Evolutionary conservation across 331 rosid genomes (phyloP), one percentile per base, ranked within the genome.

Genomic region (Malus hybrid): DNA sequence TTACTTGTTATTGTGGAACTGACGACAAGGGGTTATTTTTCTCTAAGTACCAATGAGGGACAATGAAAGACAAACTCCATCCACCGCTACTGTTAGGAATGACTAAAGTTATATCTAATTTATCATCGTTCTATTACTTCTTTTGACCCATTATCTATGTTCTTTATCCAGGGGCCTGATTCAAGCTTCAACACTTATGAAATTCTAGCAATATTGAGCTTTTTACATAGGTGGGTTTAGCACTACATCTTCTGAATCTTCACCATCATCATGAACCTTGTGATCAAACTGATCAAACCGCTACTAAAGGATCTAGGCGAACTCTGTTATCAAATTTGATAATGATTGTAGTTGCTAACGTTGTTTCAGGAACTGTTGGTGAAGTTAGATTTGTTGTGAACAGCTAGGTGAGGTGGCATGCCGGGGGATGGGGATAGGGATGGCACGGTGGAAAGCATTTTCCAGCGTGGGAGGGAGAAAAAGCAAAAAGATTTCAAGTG

Each of bases 401-500:
- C 55, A 50, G 56, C 7, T 50, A 16, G 56, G 56, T 15, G 56
- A 50, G 56, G 20, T 16, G 57, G 10, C 57, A 52, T 52, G 57
- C 57, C 57, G 57, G 57, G 57, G 57, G 20, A 52, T 52, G 57
- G 20, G 20, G 20, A 18, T 50, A 71, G n/a, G 55, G 55, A 55
- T 57, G 63, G 19, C 50, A 52, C 33, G 22, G 54, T 50, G 56
- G 56, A 12, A 32, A 7, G 33, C 3, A 56, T 11, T 12, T 55
- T 15, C 20, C 6, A 12, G 6, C 18, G 7, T 13, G 13, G 48
- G 24, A 10, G 14, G 14, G 14, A 65, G 22, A 65, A 64, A 32
- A 69, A n/a, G 39, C 31, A 75, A 39, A 77, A 24, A 77, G 50
- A 57, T n/a, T 71, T 39, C 76, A 80, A 54, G n/a, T 48, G 15